phyloP scores from a whole-genome alignment of 2,329 filamentous ascomycete species.

The Cladosporium halotolerans region DNA sequence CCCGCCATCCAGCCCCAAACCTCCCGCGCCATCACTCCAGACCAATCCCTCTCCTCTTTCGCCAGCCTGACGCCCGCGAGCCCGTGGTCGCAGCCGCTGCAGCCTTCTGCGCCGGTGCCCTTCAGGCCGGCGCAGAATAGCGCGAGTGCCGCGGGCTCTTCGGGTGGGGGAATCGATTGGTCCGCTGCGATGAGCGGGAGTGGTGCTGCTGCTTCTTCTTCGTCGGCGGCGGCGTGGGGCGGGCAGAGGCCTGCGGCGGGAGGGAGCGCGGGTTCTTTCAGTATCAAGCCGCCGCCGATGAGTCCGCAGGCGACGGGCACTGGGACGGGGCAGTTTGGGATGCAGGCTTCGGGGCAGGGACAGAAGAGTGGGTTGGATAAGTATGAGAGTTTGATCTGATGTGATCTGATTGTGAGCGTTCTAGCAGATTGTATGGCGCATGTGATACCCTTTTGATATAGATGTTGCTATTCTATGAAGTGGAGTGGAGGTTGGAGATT shows the following conservation, averaged over 20 bases:
- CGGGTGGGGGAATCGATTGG: conserved; percentile 46
- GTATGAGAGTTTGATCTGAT: conserved; percentile 59
- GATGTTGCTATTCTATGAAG: not conserved
- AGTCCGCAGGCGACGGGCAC: conserved; percentile 30
- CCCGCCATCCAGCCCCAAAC: conserved; percentile 6
- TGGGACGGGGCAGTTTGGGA: conserved; percentile 24
- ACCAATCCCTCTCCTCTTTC: conserved; percentile 29
- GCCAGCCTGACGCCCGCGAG: conserved; percentile 31
- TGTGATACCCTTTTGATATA: not conserved
- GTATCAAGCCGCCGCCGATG: conserved; percentile 24
- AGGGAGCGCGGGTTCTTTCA: conserved; percentile 14
- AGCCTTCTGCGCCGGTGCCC: conserved; percentile 29
- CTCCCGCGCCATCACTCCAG: conserved; percentile 30
- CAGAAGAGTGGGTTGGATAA: conserved; percentile 51
- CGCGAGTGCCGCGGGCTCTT: not conserved
- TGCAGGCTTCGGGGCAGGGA: conserved; percentile 16
- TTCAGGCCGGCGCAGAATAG: conserved; percentile 24
- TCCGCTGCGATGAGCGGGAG: conserved; percentile 31
- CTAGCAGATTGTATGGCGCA: no score
- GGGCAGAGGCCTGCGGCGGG: conserved; percentile 9
- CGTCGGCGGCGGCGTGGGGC: conserved; percentile 12
- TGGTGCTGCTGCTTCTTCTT: not conserved
- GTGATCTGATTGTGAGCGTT: no score
- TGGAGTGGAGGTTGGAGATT: no score
- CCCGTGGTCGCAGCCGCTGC: conserved; percentile 34